phyloP scores from a whole-genome alignment of 352 stramenopile genomes.

The Albugo candida region DNA sequence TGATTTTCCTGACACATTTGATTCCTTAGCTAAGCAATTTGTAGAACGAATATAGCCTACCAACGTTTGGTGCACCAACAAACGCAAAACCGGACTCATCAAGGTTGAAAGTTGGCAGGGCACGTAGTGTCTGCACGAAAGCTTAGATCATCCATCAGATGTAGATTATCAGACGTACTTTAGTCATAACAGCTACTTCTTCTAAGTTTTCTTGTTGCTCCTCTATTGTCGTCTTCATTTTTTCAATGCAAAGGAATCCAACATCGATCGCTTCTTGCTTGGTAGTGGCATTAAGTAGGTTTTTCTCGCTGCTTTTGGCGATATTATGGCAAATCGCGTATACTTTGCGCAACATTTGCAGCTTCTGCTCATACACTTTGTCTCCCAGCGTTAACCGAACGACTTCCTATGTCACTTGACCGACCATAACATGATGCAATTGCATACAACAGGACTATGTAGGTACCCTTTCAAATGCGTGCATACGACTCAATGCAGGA shows the following conservation, averaged over 20 bases:
- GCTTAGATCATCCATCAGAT: background rate
- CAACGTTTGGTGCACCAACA: conserved; percentile 66
- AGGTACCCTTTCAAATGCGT: conserved; percentile 62
- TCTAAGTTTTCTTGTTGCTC: conserved; percentile 11
- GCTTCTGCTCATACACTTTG: conserved; percentile 44
- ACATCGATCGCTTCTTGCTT: conserved; percentile 67
- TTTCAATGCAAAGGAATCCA: conserved; percentile 40
- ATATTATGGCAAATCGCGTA: conserved; percentile 60
- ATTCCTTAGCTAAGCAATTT: background rate
- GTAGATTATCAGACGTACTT: conserved; percentile 3
- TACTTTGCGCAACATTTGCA: conserved; percentile 57
- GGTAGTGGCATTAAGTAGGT: conserved; percentile 43
- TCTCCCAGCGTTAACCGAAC: conserved; percentile 58
- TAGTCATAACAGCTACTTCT: conserved; percentile 14
- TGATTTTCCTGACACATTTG: conserved; percentile 35
- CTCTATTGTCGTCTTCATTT: conserved; percentile 10
- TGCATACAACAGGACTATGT: background rate
- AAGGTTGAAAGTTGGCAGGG: conserved; percentile 54
- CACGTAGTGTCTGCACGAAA: conserved; percentile 28
- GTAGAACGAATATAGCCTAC: conserved; percentile 12
- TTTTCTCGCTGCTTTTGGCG: conserved; percentile 45
- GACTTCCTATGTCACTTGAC: conserved; percentile 27
- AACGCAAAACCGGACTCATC: conserved; percentile 72
- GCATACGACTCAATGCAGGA: conserved; percentile 49
- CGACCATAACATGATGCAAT: background rate